Evolutionary conservation across 1,139 yeast genomes (phyloP).

Genomic region (Protomyces gravidus): DNA sequence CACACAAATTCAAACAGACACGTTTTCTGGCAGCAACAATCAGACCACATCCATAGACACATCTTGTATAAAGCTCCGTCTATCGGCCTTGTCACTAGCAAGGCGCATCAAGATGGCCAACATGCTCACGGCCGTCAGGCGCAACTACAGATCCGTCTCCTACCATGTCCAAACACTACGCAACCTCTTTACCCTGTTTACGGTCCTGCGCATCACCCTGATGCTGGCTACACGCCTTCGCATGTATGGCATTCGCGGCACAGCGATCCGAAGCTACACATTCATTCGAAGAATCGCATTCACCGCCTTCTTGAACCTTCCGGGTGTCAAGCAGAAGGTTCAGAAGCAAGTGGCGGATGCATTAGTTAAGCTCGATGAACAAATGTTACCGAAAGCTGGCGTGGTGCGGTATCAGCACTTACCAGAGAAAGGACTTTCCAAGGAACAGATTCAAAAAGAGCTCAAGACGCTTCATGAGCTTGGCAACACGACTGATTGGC

Average conservation of each 20-base stretch:
- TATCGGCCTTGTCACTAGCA: too few relatives aligned
- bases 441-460: slow-evolving; percentile 41
- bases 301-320: slow-evolving; percentile 38
- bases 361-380: slow-evolving; percentile 50
- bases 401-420: slow-evolving; percentile 51
- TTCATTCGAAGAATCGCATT: slow-evolving; percentile 11
- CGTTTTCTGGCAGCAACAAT: too few relatives aligned
- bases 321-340: slow-evolving; percentile 55
- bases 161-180: slow-evolving; percentile 8
- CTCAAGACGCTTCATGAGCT: slow-evolving; percentile 14
- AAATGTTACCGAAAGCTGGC: slow-evolving; percentile 35
- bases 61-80: too few relatives aligned
- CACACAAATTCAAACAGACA: too few relatives aligned
- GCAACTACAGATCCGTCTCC: slow-evolving; percentile 11
- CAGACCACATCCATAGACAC: too few relatives aligned
- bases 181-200: slow-evolving; percentile 8
- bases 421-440: slow-evolving; percentile 56
- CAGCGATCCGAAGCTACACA: neutral
- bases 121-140: neutral
- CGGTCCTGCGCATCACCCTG: slow-evolving; percentile 7
- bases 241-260: slow-evolving; percentile 13
- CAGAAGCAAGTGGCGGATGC: slow-evolving; percentile 56
- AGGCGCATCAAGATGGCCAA: slow-evolving; percentile 1
- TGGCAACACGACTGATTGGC: slow-evolving; percentile 16
- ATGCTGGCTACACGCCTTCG: slow-evolving; percentile 5